Percentiles rank a stretch among this genome's conserved stretches.
phyloP scores from a whole-genome alignment of 2,329 filamentous ascomycete species.

The Shiraia bambusicola region DNA sequence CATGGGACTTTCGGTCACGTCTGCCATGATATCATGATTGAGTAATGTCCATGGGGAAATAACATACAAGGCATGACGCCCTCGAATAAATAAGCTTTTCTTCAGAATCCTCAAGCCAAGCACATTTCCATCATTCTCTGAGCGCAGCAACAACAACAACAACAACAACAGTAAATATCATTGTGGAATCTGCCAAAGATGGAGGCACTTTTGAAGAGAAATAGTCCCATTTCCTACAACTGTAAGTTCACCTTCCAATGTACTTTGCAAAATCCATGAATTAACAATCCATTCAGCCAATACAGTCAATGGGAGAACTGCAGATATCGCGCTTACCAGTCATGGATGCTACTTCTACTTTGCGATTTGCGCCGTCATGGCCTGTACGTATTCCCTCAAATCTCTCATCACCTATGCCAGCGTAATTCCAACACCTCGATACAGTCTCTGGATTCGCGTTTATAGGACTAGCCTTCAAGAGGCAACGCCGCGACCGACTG shows the following conservation, averaged over 20 bases:
- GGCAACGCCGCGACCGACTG: constrained; percentile 57
- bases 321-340: constrained; percentile 60
- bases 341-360: constrained; percentile 66
- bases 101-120: neutral
- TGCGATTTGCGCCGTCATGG: constrained; percentile 63
- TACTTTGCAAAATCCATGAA: neutral
- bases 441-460: constrained; percentile 54
- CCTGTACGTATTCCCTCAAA: constrained; percentile 8
- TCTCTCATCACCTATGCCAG: neutral
- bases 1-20: too few species aligned
- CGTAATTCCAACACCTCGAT: neutral
- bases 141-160: too few species aligned
- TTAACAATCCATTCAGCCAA: constrained; percentile 30
- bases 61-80: too few species aligned
- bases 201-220: constrained; percentile 1
- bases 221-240: constrained; percentile 27
- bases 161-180: neutral
- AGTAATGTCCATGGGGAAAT: too few species aligned
- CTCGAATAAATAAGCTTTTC: too few species aligned
- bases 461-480: constrained; percentile 55
- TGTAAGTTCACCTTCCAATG: constrained; percentile 8
- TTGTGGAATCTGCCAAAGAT: constrained; percentile 3
- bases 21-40: too few species aligned
- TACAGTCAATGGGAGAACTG: constrained; percentile 49
- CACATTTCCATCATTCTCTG: constrained; percentile 4